A percentile compares a stretch with the other conserved stretches of the same genome.
phyloP scores from a whole-genome alignment of 441 rosid genomes.

The Caryocar brasiliense region DNA sequence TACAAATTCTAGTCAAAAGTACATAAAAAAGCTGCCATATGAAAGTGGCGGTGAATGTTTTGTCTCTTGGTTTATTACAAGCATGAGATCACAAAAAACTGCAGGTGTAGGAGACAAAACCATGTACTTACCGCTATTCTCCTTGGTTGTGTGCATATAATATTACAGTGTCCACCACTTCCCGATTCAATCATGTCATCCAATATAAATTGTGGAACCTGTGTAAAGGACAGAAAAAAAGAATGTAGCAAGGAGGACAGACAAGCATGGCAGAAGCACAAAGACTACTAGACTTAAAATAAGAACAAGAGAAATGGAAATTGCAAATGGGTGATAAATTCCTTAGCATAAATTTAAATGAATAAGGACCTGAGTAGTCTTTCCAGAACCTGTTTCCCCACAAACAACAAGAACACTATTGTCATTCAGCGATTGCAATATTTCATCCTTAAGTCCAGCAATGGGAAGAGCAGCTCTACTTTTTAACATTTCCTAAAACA shows the following conservation, averaged over 20 bases:
- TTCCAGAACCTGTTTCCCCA: constrained; percentile 98
- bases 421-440: constrained; percentile 61
- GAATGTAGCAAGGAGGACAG: not conserved
- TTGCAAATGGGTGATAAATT: too few relatives aligned
- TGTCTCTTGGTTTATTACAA: too few relatives aligned
- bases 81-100: too few relatives aligned
- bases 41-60: too few relatives aligned
- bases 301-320: too few relatives aligned
- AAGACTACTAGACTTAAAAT: not conserved
- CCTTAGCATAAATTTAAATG: constrained; percentile 2
- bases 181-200: constrained; percentile 92
- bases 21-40: not conserved
- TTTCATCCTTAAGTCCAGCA: constrained; percentile 52
- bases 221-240: constrained; percentile 12
- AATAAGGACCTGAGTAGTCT: constrained; percentile 78
- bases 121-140: constrained; percentile 65
- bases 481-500: constrained; percentile 55
- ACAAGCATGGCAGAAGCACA: not conserved
- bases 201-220: constrained; percentile 93
- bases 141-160: constrained; percentile 93
- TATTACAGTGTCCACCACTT: constrained; percentile 68
- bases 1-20: not conserved
- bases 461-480: constrained; percentile 71
- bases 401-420: constrained; percentile 75
- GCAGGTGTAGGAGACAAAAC: too few relatives aligned